Evolutionary conservation across 345 rosid species (phyloP).

Genomic region (Isatis tinctoria): DNA sequence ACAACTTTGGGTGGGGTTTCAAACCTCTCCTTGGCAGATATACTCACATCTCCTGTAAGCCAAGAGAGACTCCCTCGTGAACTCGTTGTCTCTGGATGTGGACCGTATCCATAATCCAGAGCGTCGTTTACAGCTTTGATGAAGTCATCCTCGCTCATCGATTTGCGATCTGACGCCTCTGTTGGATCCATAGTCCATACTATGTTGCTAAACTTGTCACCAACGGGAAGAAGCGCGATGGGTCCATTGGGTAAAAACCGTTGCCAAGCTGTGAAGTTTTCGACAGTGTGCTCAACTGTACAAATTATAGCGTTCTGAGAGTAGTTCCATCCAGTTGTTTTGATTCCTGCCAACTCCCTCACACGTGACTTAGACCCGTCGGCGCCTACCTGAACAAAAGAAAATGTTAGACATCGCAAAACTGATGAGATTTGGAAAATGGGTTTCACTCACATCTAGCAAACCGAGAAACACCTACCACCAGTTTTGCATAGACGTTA

Average conservation of each 20-base stretch:
- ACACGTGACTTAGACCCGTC: constrained; percentile 91
- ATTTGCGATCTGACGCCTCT: constrained; percentile 57
- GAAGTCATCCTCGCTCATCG: constrained; percentile 73
- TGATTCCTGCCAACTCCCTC: constrained; percentile 79
- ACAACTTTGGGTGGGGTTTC: constrained; percentile 75
- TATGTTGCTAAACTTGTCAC: constrained; percentile 86
- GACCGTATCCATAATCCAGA: constrained; percentile 77
- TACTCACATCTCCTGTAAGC: constrained; percentile 42
- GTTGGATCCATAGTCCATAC: constrained; percentile 93
- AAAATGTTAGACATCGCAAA: neutral
- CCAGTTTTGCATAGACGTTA: constrained; percentile 68
- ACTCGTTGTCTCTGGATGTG: constrained; percentile 66
- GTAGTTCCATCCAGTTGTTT: constrained; percentile 85
- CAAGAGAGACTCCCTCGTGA: constrained; percentile 49
- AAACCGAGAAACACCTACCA: constrained; percentile 50
- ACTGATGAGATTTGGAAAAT: neutral
- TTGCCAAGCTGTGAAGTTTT: constrained; percentile 84
- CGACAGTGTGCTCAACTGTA: constrained; percentile 76
- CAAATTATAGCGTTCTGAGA: constrained; percentile 88
- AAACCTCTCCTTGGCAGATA: constrained; percentile 53
- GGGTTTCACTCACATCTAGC: neutral
- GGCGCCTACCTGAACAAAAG: constrained; percentile 78
- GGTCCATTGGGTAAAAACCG: constrained; percentile 93
- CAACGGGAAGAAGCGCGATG: constrained; percentile 78
- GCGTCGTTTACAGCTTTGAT: constrained; percentile 74